Evolutionary conservation across 305 asterid species (phyloP).

Genomic region (Nicotiana rustica): DNA sequence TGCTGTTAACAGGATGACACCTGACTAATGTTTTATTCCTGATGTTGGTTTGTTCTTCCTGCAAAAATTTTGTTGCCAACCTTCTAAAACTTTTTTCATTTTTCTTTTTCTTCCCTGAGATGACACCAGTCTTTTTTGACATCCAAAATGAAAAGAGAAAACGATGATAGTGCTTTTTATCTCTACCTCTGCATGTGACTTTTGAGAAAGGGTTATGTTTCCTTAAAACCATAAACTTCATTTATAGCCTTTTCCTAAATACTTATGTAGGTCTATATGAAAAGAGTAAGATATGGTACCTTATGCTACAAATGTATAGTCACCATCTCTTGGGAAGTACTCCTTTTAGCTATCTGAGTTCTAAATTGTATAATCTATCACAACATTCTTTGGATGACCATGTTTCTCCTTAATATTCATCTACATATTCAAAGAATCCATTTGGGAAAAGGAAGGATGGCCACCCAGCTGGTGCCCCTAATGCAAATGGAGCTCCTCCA

Average conservation of each 20-base stretch:
- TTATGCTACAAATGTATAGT: constrained; percentile 15
- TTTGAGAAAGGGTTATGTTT: constrained; percentile 21
- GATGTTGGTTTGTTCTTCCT: background rate
- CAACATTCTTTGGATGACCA: constrained; percentile 12
- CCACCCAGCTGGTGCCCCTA: constrained; percentile 55
- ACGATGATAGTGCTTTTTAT: constrained; percentile 4
- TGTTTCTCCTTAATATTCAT: constrained; percentile 68
- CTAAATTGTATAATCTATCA: background rate
- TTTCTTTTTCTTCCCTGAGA: constrained; percentile 4
- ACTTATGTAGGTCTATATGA: background rate
- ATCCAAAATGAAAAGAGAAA: constrained; percentile 31
- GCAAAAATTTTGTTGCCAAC: background rate
- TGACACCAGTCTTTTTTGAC: background rate
- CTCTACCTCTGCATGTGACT: background rate
- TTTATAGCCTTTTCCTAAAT: constrained; percentile 3
- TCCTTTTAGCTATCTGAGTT: background rate
- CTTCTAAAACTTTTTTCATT: background rate
- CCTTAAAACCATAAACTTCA: background rate
- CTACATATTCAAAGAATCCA: constrained; percentile 95
- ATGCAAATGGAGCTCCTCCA: constrained; percentile 66
- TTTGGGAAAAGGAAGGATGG: constrained; percentile 89
- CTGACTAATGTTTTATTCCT: background rate
- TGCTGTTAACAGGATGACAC: background rate
- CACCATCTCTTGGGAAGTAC: constrained; percentile 3
- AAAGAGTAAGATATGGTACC: background rate